These are phyloP conservation scores for Zhuliangozyma parablackwelliae DNA, from an alignment of 1,139 yeast genomes.

Conservation along the genomic window DNA sequence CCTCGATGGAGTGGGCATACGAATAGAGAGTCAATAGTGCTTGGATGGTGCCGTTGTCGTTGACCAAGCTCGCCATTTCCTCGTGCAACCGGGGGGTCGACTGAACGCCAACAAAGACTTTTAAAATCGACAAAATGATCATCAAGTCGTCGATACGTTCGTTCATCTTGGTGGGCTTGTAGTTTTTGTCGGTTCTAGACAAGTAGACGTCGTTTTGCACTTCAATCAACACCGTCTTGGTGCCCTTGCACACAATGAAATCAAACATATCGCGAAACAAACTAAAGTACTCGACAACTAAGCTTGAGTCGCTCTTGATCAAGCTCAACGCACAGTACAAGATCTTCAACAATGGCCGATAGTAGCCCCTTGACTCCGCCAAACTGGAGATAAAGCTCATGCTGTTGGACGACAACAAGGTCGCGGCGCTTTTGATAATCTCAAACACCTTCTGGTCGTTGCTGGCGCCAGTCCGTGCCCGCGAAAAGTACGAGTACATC, in stretches of 20 bases:
- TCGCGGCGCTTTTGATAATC: conserved; percentile 36
- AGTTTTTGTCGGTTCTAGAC: conserved; percentile 27
- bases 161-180: conserved; percentile 27
- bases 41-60: conserved; percentile 57
- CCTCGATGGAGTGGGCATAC: conserved; percentile 57
- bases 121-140: conserved; percentile 58
- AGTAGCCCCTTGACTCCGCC: conserved; percentile 33
- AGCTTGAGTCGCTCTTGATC: conserved; percentile 35
- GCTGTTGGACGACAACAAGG: conserved; percentile 42
- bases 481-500: conserved; percentile 42
- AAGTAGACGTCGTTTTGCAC: conserved; percentile 54
- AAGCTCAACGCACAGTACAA: conserved; percentile 46
- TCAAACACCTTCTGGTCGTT: conserved; percentile 27
- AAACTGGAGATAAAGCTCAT: conserved; percentile 43
- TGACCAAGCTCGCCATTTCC: conserved; percentile 50
- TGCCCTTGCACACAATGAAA: conserved; percentile 55
- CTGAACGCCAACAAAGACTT: conserved; percentile 50
- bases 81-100: conserved; percentile 42
- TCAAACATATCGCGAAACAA: conserved; percentile 55
- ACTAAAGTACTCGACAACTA: conserved; percentile 47
- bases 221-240: conserved; percentile 49
- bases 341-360: conserved; percentile 60
- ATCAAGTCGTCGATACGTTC: conserved; percentile 61
- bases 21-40: conserved; percentile 65
- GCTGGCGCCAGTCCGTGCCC: conserved; percentile 19